Evolutionary conservation across 176 grass and related monocot species (phyloP), one percentile per base, ranked within the genome.

Genomic region (Poa pratensis): DNA sequence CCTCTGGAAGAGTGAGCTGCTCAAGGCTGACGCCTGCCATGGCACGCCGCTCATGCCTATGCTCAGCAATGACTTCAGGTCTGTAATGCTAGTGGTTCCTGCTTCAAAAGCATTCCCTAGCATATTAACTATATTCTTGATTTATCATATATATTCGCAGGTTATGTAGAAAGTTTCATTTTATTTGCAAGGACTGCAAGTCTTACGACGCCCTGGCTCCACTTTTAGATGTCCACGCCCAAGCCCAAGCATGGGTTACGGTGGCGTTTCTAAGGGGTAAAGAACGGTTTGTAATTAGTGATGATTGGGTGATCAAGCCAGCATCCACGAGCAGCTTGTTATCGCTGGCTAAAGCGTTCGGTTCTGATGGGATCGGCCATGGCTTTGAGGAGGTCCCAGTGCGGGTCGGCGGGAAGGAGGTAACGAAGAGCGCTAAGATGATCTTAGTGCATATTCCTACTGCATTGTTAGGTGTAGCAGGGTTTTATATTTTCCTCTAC

Each of bases 1-100:
- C 19, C 73, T 86, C 18, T 43, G 5, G 3, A 64, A 46, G 2
- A 71, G 40, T 35, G n/a, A 80, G 20, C 51, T 86, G n/a, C 14
- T 77, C 40, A 80, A n/a, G 22, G 62, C 27, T 17, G 62, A 65
- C 27, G 62, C 62, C 15, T 65, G 27, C 62, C 75, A 55, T 9
- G 59, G 20, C 11, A 72, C 24, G 46, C 30, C 45, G 23, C 75
- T 72, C 9, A 6, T 4, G 13, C 14, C 62, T 65, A 7, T 65
- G 27, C 62, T 65, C 26, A 34, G 27, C 15, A 27, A 18, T 18
- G 62, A 15, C 15, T 65, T 65, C 15, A 34, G 62, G 62, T 65
- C 0, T 65, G 62, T 17, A 64, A 7, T 32, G 27, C 26, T 28
- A 15, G 23, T 62, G 23, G 22, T 61, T 26, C 4, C 58, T 10